Evolutionary conservation across 352 stramenopile genomes (phyloP), one percentile per base, ranked within the genome.

Genomic region (Phytophthora chlamydospora): DNA sequence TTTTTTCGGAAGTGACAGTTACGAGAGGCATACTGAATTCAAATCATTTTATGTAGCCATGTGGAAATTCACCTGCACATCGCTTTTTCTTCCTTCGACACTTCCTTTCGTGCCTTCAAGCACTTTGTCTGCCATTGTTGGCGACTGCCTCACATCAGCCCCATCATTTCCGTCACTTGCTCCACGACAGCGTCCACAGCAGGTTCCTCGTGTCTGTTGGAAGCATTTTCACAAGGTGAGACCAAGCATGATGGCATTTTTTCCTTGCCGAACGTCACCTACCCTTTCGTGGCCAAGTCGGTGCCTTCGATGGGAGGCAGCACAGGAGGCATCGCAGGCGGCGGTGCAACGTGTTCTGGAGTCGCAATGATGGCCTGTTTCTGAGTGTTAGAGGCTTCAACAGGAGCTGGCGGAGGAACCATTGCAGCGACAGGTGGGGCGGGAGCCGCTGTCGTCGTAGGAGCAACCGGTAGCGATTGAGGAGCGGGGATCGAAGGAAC

Each of bases 111-210:
- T 24, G 21, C 21, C 12, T 21, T 1, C 13, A 27, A 40, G 17
- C 9, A 31, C 39, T 29, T 17, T 50, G 17, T 13, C 24, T 32
- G 21, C 32, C 12, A 10, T 49, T 45, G 39, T 24, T 4, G 12
- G 49, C 7, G 32, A 0, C 38, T 17, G 42, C 6, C 9, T 62
- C 58, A 77, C 50, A 74, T 60, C 50, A 77, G 51, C 32, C 58
- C 69, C 24, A 77, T 64, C 64, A 77, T 68, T 34, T 77, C 68
- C 40, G 64, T 65, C 17, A 76, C 59, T 53, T 70, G 58, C 10
- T 71, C 54, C 38, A 71, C 56, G 13, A 39, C 51, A 16, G 51
- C 24, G 39, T 74, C 64, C 32, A 49, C 55, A 1, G 32, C 50
- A 17, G 64, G 59, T 9, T 62, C 29, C 2, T 68, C 53, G 1